Evolutionary conservation across 306 rosid species (phyloP), one percentile per base, ranked within the genome.

Genomic region (Sicyos edulis): DNA sequence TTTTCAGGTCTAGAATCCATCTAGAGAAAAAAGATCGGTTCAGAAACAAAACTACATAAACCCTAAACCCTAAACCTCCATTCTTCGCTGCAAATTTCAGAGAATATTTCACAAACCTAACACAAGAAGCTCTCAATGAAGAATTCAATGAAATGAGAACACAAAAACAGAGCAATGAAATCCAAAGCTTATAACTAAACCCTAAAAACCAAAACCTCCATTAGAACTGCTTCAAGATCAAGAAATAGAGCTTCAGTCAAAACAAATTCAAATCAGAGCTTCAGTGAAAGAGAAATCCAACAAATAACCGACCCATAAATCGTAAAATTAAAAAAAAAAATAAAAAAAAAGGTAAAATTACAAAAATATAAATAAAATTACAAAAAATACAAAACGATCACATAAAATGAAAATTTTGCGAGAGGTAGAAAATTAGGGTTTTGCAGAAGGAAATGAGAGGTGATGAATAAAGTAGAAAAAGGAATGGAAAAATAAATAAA

Each of bases 401-500:
- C 77, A 75, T 75, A 83, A 79, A 42, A 42, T 42, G 11, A 42
- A 42, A 82, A 64, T 8, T 49, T 32, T 68, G 4, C 19, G 42
- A 16, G 47, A 26, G 22, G 70, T 69, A 40, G 84, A 82, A 86
- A 82, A 81, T 88, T 91, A 83, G 97, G 96, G 96, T 83, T 69
- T 69, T 90, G 87, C 62, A 76, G 62, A 71, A 0, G 68, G 83
- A 86, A 87, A 81, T 87, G 78, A 34, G 73, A 78, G 81, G 91
- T 91, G 89, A 86, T 95, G 91, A 91, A 91, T 88, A 93, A 87
- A 86, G 93, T 81, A 73, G 82, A 75, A 85, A 85, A 83, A 80
- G 12, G 49, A 54, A 47, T 69, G 86, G 82, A 56, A 66, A 58
- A 80, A 82, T 65, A 78, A 83, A 77, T 56, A 79, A 73, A 65